phyloP scores from a whole-genome alignment of 2,329 filamentous ascomycete species.

The Basipetospora chlamydospora region DNA sequence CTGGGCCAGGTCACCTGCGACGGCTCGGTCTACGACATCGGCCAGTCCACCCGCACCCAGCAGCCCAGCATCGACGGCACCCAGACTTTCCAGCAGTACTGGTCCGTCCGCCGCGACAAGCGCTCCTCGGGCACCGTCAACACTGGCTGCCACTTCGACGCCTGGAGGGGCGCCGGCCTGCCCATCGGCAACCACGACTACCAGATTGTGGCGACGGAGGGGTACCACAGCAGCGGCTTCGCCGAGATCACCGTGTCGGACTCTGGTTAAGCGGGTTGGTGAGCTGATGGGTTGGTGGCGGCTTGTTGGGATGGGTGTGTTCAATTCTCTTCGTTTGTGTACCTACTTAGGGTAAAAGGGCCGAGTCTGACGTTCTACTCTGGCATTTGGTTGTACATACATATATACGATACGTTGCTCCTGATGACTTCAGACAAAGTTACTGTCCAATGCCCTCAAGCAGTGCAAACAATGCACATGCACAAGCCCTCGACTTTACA shows the following conservation, averaged over 20 bases:
- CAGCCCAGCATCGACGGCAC: constrained; percentile 32
- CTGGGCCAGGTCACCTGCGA: constrained; percentile 21
- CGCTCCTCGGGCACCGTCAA: constrained; percentile 34
- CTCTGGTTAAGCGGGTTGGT: neutral
- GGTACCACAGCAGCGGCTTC: constrained; percentile 33
- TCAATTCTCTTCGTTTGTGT: too few species aligned
- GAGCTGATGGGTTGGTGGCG: too few species aligned
- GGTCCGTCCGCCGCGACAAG: constrained; percentile 35
- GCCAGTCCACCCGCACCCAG: constrained; percentile 21
- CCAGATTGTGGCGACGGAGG: constrained; percentile 41
- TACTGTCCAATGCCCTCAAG: too few species aligned
- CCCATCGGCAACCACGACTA: constrained; percentile 34
- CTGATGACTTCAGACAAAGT: too few species aligned
- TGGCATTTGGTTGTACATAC: too few species aligned
- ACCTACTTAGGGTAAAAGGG: too few species aligned
- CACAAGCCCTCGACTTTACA: too few species aligned
- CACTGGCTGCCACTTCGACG: constrained; percentile 34
- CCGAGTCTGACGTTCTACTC: too few species aligned
- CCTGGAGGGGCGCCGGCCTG: constrained; percentile 33
- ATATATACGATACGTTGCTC: too few species aligned
- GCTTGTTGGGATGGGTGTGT: too few species aligned
- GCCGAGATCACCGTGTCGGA: constrained; percentile 28
- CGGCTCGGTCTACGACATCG: constrained; percentile 23
- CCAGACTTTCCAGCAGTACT: constrained; percentile 36
- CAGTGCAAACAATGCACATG: too few species aligned